Evolutionary conservation across 176 grass and related monocot genomes (phyloP), one percentile per base, ranked within the genome.

Genomic region (Triticum timopheevii): DNA sequence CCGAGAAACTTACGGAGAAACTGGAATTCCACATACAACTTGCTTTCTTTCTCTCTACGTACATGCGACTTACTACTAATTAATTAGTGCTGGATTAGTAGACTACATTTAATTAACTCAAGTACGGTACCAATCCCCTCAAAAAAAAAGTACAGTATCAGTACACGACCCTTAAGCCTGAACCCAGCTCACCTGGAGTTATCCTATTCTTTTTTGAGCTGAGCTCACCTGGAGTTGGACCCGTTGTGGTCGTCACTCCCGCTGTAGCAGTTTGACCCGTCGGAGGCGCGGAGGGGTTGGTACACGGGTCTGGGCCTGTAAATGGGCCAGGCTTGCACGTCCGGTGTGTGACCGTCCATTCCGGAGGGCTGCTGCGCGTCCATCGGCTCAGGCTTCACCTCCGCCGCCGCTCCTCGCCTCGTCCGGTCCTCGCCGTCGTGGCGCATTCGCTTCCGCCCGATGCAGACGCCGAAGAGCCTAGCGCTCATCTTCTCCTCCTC

Each of bases 381-480:
- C 42, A 79, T 56, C 62, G 85, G 94, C 75, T 93, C 91, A 49
- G 78, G 47, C 72, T 97, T 94, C 74, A 94, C 86, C 63, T 80
- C 42, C 42, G 42, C 84, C 30, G 40, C 86, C 30, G 34, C 70
- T 11, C 24, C 49, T 8, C 35, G 30, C 15, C 25, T 25, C 9
- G 70, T 49, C 13, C 31, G 58, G 6, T 68, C 83, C 4, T 56
- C 82, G 23, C 30, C 67, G 25, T 42, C 89, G 31, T 78, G 86
- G 0, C 86, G 85, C 82, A 65, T 61, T 50, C 95, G 69, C 67
- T 97, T 97, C 73, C 87, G 56, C 3, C 95, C 92, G 33, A 94
- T 93, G 23, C 92, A 91, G 83, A 97, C 92, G 40, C 90, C 92
- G 76, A 97, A 97, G 16, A 97, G 82, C 85, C 77, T 84, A 7